phyloP scores from a whole-genome alignment of 2,329 filamentous ascomycete species.

The Pestalotiopsis sp. region DNA sequence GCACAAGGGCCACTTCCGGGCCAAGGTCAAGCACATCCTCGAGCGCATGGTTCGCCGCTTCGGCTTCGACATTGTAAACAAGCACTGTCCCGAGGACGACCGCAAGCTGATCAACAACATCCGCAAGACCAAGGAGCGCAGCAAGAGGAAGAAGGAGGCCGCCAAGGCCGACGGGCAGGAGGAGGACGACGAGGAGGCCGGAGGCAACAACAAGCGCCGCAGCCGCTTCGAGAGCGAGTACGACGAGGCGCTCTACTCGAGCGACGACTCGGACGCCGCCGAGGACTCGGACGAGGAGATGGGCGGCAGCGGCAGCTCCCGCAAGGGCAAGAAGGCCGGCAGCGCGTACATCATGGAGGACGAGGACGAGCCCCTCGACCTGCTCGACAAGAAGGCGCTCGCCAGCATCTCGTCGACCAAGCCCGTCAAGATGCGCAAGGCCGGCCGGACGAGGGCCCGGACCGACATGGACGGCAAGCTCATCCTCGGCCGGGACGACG shows the following conservation, averaged over 20 bases:
- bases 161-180: conserved; percentile 58
- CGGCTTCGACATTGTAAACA: conserved; percentile 79
- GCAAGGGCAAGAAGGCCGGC: conserved; percentile 58
- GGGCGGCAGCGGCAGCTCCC: conserved; percentile 39
- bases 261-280: conserved; percentile 64
- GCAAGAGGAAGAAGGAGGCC: conserved; percentile 84
- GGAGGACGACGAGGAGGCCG: conserved; percentile 55
- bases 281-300: conserved; percentile 66
- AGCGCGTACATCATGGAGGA: conserved; percentile 91
- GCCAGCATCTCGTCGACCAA: conserved; percentile 93
- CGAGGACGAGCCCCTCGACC: conserved; percentile 91
- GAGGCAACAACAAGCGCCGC: conserved; percentile 43
- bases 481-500: conserved; percentile 66
- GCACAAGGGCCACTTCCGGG: conserved; percentile 95
- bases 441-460: conserved; percentile 62
- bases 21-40: conserved; percentile 97
- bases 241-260: conserved; percentile 93
- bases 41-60: conserved; percentile 93
- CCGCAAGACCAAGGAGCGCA: conserved; percentile 89
- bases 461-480: conserved; percentile 80
- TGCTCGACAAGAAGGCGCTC: conserved; percentile 85
- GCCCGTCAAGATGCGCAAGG: conserved; percentile 66
- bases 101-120: conserved; percentile 92
- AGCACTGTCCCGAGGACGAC: conserved; percentile 81
- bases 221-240: conserved; percentile 87